phyloP scores from a whole-genome alignment of 164 flowering plant genomes.

The Macadamia tetraphylla region DNA sequence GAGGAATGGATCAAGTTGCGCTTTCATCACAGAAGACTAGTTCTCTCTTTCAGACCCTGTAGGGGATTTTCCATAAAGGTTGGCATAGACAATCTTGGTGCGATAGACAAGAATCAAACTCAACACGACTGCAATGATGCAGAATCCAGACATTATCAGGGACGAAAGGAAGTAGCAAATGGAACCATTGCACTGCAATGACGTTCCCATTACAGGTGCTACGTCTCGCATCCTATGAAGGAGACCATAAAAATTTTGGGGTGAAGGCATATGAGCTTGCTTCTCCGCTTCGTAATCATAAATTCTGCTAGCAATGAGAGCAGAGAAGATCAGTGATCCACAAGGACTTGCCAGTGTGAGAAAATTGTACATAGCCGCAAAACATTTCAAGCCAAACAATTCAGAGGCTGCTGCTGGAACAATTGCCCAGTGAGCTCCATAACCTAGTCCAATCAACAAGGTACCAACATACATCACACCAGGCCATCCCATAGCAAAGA shows the following conservation, averaged over 20 bases:
- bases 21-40: neutral
- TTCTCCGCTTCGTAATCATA: conserved; percentile 89
- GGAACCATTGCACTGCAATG: conserved; percentile 65
- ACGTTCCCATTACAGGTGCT: conserved; percentile 28
- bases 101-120: conserved; percentile 80
- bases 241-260: conserved; percentile 14
- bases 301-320: conserved; percentile 75
- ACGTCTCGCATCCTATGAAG: conserved; percentile 19
- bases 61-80: conserved; percentile 72
- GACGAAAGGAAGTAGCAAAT: conserved; percentile 78
- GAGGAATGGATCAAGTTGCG: neutral
- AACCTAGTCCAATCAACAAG: conserved; percentile 85
- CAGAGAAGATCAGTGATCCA: conserved; percentile 83
- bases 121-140: conserved; percentile 63
- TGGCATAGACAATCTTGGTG: conserved; percentile 67
- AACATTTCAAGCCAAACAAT: conserved; percentile 86
- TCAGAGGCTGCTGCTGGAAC: conserved; percentile 94
- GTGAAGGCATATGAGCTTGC: conserved; percentile 45
- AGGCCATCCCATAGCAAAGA: conserved; percentile 86
- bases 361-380: conserved; percentile 91
- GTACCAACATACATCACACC: conserved; percentile 88
- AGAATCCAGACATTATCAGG: conserved; percentile 73
- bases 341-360: conserved; percentile 84
- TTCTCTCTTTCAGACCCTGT: conserved; percentile 13
- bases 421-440: conserved; percentile 98